Base-by-base conservation (phyloP, 1,284 basidiomycete genomes). In the Cutaneotrichosporon sp. region DNA sequence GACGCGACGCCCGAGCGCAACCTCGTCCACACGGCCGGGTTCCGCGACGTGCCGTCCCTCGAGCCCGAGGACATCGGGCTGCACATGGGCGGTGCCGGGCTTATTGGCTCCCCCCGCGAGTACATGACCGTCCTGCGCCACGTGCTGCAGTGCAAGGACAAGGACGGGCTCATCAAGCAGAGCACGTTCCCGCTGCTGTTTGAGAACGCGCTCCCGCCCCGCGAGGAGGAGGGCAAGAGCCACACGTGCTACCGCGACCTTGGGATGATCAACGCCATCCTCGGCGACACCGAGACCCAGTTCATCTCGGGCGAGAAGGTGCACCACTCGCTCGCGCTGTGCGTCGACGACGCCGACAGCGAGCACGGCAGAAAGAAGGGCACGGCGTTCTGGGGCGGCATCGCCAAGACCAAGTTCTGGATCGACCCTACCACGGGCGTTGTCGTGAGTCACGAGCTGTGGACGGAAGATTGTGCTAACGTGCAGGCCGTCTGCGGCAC, bases 61-160 rank as follows among this genome's bases (percentile, higher is more conserved):
- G 38, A 11, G 0, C 62, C 60, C 38, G 59, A 63, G 42, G 43
- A 66, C 50, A 38, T 69, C 45, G 50, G 50, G 42, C 18, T 59
- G 20, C 60, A 66, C 38, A 51, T 60, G 5, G 76, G 76, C 24
- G 76, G 75, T 16, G 76, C 56, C 4, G 76, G 76, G 1, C 56
- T 78, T 13, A 70, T 69, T 56, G 75, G 75, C 18, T 74, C 69
- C 0, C 52, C 65, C 1, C 64, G 55, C 51, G 75, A 72, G 36
- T 77, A 74, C 54, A 67, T 76, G 22, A 49, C 55, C 0, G 62
- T 76, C 55, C 62, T 75, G 5, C 60, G 65, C 29, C 59, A 51
- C 29, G 50, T 78, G 29, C 67, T 78, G 14, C 56, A 70, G 5
- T 62, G 63, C 54, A 43, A 58, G 52, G 53, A 54, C 31, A 33